Conservation (phyloP, 2,329 filamentous ascomycete genomes). For the Colletotrichum truncatum region DNA sequence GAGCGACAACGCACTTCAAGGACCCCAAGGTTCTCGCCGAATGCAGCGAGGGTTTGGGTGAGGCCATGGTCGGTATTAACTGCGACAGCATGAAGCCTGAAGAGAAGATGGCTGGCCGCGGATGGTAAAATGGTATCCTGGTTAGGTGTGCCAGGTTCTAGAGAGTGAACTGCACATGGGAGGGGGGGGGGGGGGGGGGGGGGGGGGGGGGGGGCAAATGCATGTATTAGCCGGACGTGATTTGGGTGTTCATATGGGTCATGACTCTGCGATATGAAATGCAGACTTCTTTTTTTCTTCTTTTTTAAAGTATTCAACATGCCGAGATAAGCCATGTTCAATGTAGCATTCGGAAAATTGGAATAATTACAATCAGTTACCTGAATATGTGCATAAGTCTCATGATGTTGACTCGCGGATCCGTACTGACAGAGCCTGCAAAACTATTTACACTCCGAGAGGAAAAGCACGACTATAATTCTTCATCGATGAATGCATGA, state of each 20-base stretch:
- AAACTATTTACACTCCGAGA: too few species aligned
- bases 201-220: neutral
- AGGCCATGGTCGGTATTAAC: constrained; percentile 98
- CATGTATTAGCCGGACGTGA: neutral
- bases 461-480: too few species aligned
- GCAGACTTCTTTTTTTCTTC: constrained; percentile 1
- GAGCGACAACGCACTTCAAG: constrained; percentile 89
- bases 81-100: constrained; percentile 78
- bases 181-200: too few species aligned
- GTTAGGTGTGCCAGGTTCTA: neutral
- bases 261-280: constrained; percentile 30
- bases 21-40: constrained; percentile 88
- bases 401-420: neutral
- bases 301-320: constrained; percentile 11
- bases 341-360: constrained; percentile 9
- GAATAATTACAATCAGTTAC: constrained; percentile 18
- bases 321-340: constrained; percentile 1
- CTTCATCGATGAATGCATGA: too few species aligned
- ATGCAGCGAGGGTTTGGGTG: constrained; percentile 88
- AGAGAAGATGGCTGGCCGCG: constrained; percentile 85
- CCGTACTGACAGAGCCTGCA: too few species aligned
- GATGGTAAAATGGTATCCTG: constrained; percentile 72
- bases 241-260: constrained; percentile 21
- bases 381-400: neutral
- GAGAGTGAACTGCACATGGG: too few species aligned